A percentile compares a stretch with the other conserved stretches of the same genome.
Evolutionary conservation across 306 rosid species (phyloP).

Genomic region (apple (Malus domestica)): ASM211411v1 NC_041797.1:35431001-35431500

Average conservation of each 20-base stretch:
- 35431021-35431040: not conserved
- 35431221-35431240: constrained; percentile 92
- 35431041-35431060: not conserved
- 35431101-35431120: too few species aligned
- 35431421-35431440: too few species aligned
- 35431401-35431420: too few species aligned
- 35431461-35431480: not conserved
- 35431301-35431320: constrained; percentile 72
- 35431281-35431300: constrained; percentile 85
- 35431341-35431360: constrained; percentile 88
- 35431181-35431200: constrained; percentile 50
- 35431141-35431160: not conserved
- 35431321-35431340: constrained; percentile 70
- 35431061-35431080: too few species aligned
- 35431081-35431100: too few species aligned
- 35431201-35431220: constrained; percentile 82
- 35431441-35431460: not conserved
- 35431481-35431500: not conserved
- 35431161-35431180: constrained; percentile 58
- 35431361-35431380: constrained; percentile 98
- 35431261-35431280: constrained; percentile 96
- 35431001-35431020: constrained; percentile 10
- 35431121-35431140: not conserved
- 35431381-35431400: constrained; percentile 59
- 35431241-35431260: constrained; percentile 87